phyloP scores from a whole-genome alignment of 2,329 filamentous ascomycete genomes.

The Trichophyton rubrum region DNA sequence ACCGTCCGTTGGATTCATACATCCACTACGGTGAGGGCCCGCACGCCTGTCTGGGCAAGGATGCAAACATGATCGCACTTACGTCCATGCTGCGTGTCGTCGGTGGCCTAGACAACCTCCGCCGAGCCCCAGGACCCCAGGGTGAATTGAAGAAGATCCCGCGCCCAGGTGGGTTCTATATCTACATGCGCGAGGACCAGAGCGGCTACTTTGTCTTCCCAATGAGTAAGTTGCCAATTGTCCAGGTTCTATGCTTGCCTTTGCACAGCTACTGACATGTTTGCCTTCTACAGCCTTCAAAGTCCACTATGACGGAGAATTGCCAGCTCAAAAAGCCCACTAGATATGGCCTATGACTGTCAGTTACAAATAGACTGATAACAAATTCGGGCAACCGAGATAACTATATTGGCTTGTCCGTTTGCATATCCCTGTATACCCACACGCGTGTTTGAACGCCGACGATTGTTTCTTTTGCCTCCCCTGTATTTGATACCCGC shows the following conservation, averaged over 20 bases:
- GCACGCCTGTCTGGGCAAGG: slow-evolving; percentile 36
- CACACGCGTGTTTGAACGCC: background rate
- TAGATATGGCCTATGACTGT: background rate
- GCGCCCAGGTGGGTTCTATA: slow-evolving; percentile 33
- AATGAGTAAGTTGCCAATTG: slow-evolving; percentile 30
- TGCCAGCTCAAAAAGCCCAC: slow-evolving; percentile 13
- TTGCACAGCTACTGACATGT: slow-evolving; percentile 11
- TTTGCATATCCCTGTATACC: background rate
- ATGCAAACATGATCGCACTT: slow-evolving; percentile 33
- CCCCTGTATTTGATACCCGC: background rate
- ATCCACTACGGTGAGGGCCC: slow-evolving; percentile 37
- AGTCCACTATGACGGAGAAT: slow-evolving; percentile 33
- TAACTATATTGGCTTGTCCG: background rate
- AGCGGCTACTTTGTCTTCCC: slow-evolving; percentile 38
- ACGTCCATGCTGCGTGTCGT: slow-evolving; percentile 32
- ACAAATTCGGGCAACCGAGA: background rate
- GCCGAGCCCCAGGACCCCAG: slow-evolving; percentile 37
- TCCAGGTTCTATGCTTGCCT: background rate
- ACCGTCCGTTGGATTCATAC: slow-evolving; percentile 31
- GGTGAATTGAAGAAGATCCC: slow-evolving; percentile 42
- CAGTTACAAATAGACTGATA: background rate
- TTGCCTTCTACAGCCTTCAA: slow-evolving; percentile 27
- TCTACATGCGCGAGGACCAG: slow-evolving; percentile 37
- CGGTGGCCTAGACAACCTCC: slow-evolving; percentile 35
- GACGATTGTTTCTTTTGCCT: background rate